A percentile compares a stretch with the other conserved stretches of the same genome.
Conservation (phyloP, 1,284 basidiomycete species). For the Cutaneotrichosporon sp. region DNA sequence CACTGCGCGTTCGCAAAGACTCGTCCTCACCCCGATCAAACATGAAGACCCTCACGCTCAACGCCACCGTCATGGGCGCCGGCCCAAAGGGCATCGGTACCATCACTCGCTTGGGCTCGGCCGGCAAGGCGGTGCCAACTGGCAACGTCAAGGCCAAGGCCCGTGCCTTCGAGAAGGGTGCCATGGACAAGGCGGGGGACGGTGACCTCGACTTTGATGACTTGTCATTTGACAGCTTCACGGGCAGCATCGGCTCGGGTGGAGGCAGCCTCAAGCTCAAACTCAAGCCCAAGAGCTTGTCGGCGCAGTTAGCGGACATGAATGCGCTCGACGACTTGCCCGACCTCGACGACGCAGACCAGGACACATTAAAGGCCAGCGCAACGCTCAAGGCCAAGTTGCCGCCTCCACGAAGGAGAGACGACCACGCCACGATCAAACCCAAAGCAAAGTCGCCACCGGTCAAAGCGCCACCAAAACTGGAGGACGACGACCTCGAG, state of each 20-base stretch:
- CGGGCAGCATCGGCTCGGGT: background rate
- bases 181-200: conserved; percentile 34
- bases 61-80: conserved; percentile 34
- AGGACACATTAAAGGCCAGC: conserved; percentile 48
- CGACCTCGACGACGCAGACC: conserved; percentile 43
- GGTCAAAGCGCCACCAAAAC: background rate
- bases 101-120: conserved; percentile 37
- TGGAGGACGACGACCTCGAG: conserved; percentile 34
- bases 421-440: conserved; percentile 19
- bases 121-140: background rate
- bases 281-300: conserved; percentile 17
- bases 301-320: conserved; percentile 31
- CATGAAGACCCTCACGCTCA: conserved; percentile 20
- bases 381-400: conserved; percentile 47
- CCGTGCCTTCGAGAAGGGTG: conserved; percentile 31
- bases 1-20: conserved; percentile 7
- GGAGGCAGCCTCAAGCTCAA: conserved; percentile 10
- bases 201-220: conserved; percentile 42
- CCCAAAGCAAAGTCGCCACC: background rate
- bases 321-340: conserved; percentile 44
- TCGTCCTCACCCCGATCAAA: conserved; percentile 14
- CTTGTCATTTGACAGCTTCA: conserved; percentile 1
- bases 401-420: conserved; percentile 31
- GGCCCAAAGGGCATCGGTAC: conserved; percentile 44
- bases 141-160: conserved; percentile 35